phyloP scores from a whole-genome alignment of 345 rosid genomes.

The Pistacia atlantica region DNA sequence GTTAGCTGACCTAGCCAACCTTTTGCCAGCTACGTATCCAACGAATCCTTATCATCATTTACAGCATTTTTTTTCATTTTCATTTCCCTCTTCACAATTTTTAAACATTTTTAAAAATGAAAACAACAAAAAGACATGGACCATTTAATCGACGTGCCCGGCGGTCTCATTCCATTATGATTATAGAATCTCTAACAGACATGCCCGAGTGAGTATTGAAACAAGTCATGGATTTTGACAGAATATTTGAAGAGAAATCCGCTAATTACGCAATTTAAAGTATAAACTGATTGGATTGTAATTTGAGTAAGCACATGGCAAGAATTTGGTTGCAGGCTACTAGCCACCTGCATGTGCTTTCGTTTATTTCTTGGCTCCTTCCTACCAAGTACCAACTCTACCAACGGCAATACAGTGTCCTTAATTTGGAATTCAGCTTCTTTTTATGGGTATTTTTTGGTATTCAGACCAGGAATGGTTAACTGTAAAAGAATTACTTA shows the following conservation, averaged over 20 bases:
- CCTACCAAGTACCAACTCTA: neutral
- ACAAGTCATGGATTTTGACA: too few relatives aligned
- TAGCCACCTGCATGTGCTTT: neutral
- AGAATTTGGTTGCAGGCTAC: neutral
- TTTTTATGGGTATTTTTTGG: too few relatives aligned
- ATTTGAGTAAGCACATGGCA: neutral
- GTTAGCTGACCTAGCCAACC: conserved; percentile 36
- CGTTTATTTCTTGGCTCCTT: neutral
- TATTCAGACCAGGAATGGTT: too few relatives aligned
- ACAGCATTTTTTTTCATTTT: neutral
- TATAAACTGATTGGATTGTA: neutral
- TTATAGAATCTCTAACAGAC: conserved; percentile 8
- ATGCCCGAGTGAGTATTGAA: neutral
- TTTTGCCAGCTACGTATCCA: conserved; percentile 37
- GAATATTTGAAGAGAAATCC: neutral
- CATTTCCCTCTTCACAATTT: too few relatives aligned
- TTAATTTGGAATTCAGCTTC: too few relatives aligned
- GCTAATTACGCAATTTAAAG: conserved; percentile 11
- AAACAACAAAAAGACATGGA: neutral
- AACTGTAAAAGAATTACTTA: too few relatives aligned
- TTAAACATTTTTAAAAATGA: too few relatives aligned
- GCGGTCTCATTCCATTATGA: neutral
- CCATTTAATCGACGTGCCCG: neutral
- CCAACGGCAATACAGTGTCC: too few relatives aligned
- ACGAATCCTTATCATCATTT: conserved; percentile 24